A percentile compares a stretch with the other conserved stretches of the same genome.
phyloP scores from a whole-genome alignment of 345 rosid species.

The Brassica incana region DNA sequence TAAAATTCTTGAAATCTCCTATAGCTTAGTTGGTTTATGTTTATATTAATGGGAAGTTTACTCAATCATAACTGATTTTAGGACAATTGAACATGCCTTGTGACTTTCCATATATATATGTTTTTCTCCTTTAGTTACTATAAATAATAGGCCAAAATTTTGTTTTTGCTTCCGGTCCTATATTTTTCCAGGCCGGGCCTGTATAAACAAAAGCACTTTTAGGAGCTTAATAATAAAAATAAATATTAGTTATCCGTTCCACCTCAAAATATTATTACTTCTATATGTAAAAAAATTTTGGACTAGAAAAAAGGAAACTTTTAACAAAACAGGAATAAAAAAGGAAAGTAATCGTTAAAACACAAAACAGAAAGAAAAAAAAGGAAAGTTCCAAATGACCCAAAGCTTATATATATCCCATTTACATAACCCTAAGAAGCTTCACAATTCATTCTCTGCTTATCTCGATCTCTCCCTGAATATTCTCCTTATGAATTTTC shows the following conservation, averaged over 20 bases:
- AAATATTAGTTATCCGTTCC: no score
- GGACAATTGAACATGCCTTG: no score
- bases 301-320: background rate
- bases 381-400: background rate
- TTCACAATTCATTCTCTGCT: background rate
- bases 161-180: no score
- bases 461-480: background rate
- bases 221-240: background rate
- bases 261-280: background rate
- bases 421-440: background rate
- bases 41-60: no score
- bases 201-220: no score
- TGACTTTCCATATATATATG: no score
- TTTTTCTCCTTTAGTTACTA: no score
- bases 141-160: no score
- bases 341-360: background rate
- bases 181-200: no score
- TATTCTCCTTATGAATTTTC: background rate
- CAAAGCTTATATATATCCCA: background rate
- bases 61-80: no score
- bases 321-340: background rate
- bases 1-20: no score
- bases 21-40: no score
- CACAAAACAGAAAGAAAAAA: background rate
- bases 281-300: background rate